These are phyloP conservation scores for Chaetomium globosum DNA, from an alignment of 2,329 filamentous ascomycete species.

Conservation along the genomic window DNA sequence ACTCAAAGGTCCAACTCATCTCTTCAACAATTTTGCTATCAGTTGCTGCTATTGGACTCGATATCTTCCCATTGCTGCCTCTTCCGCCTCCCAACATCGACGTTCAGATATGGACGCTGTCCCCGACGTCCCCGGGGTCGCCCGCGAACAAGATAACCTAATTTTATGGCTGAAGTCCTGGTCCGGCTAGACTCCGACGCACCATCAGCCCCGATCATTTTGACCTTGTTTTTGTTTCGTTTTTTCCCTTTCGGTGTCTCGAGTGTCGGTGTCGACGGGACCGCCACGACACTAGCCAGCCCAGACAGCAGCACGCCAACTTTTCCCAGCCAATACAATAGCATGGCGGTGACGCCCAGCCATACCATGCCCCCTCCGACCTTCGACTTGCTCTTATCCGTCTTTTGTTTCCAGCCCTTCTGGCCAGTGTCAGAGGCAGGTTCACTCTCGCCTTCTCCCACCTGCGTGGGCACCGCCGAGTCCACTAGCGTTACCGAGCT, in stretches of 20 bases:
- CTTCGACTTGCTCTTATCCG: not conserved
- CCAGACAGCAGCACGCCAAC: constrained; percentile 4
- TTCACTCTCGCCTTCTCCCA: not conserved
- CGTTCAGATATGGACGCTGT: not conserved
- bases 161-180: not conserved
- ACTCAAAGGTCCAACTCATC: not conserved
- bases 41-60: not conserved
- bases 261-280: not conserved
- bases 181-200: not conserved
- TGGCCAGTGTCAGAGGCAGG: not conserved
- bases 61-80: not conserved
- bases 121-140: constrained; percentile 2
- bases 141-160: not conserved
- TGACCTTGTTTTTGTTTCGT: not conserved
- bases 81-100: not conserved
- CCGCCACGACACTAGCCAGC: not conserved
- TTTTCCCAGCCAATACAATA: constrained; percentile 9
- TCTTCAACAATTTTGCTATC: not conserved
- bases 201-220: not conserved
- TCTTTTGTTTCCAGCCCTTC: not conserved
- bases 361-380: not conserved
- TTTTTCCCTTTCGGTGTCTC: not conserved
- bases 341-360: constrained; percentile 9
- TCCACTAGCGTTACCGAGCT: constrained; percentile 18
- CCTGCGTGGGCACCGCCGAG: not conserved